Evolutionary conservation across 2,329 filamentous ascomycete genomes (phyloP), one percentile per base, ranked within the genome.

Genomic region (Fusarium bactridioides): DNA sequence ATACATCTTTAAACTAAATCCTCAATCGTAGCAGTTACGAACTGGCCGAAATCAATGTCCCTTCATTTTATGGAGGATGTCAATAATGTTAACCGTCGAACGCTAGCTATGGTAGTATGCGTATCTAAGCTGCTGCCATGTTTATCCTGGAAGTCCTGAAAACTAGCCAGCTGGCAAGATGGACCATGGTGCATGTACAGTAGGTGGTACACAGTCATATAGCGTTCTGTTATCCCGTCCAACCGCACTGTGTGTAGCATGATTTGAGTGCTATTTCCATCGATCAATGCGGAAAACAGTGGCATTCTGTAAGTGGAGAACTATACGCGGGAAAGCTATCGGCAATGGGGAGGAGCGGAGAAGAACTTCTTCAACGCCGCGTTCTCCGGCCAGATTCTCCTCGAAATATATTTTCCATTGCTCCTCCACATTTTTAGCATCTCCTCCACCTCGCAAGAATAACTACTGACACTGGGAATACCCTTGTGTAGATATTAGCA

Each of bases 391-490:
- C 9, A 3, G 18, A 3, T 23, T 43, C n/a, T 43, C 15, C 6
- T 38, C 1, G 18, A 37, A 37, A 10, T 37, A 19, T 4, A 37
- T 7, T 21, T 38, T 7, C 18, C 6, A 38, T 11, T 0, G 18
- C 37, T 38, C 37, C 37, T 38, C 18, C 10, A 38, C 37, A 38
- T 21, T 6, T 38, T 21, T 3, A 2, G 37, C 10, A 38, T 15
- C 2, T 37, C 35, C 35, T 37, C 5, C 10, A 37, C 18, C 35
- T 19, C 18, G 2, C 7, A 7, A 4, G 7, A 55, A 33, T n/a
- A 75, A 25, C 31, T 51, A 67, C 27, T 67, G 64, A 10, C 64
- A 67, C 10, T 67, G 64, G 16, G 45, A 67, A 27, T 57, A 67
- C 64, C 64, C 64, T 67, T 1, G 3, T 35, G 4, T 12, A 33